These are phyloP conservation scores for Leccinum angustisporum DNA, from an alignment of 1,284 basidiomycete species.

Conservation along the genomic window DNA sequence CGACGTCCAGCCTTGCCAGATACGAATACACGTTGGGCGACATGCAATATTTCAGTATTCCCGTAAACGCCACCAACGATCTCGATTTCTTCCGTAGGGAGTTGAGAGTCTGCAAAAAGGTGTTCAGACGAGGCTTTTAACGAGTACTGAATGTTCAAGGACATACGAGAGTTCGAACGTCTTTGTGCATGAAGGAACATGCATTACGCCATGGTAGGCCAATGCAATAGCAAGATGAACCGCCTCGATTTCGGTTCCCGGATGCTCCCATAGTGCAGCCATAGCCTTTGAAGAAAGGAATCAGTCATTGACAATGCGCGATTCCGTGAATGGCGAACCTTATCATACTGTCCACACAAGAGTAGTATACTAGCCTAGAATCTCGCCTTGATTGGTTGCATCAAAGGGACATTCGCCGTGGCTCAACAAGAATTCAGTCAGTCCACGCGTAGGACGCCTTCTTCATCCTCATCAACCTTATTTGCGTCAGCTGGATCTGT, in stretches of 20 bases:
- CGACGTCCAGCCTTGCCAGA: constrained; percentile 74
- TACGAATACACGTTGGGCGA: constrained; percentile 91
- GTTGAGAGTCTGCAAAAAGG: constrained; percentile 52
- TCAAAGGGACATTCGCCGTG: too few relatives aligned
- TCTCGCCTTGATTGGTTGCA: constrained; percentile 56
- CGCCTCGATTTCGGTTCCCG: constrained; percentile 88
- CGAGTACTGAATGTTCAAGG: not conserved
- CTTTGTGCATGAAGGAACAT: constrained; percentile 77
- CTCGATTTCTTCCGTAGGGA: constrained; percentile 71
- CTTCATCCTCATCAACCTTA: too few relatives aligned
- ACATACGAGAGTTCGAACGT: constrained; percentile 81
- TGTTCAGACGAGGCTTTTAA: constrained; percentile 8
- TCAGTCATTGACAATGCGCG: not conserved
- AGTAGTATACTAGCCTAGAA: constrained; percentile 91
- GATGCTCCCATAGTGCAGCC: constrained; percentile 85
- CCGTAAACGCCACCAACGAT: constrained; percentile 85
- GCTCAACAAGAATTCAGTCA: too few relatives aligned
- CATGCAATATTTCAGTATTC: constrained; percentile 85
- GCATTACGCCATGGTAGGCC: constrained; percentile 90
- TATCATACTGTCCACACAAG: constrained; percentile 93
- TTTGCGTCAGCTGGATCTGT: too few relatives aligned
- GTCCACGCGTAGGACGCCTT: too few relatives aligned
- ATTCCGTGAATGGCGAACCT: constrained; percentile 48
- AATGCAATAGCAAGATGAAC: constrained; percentile 93
- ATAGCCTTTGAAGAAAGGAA: constrained; percentile 45